Conservation (phyloP, 108 stramenopile genomes). For the Aurantiochytrium sp. region DNA sequence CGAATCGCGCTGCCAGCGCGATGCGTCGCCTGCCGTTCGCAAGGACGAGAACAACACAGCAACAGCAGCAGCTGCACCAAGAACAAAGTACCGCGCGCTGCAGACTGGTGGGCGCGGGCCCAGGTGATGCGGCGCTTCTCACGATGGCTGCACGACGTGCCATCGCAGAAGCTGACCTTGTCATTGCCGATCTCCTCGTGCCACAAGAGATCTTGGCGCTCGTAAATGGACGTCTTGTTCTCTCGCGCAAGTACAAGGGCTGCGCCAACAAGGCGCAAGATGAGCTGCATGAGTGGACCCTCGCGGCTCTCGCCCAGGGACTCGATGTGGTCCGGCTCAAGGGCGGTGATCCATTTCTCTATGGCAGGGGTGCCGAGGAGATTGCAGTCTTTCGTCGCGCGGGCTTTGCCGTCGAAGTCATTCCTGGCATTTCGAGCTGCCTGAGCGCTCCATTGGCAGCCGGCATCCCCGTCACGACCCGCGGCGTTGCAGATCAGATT, state of each 20-base stretch:
- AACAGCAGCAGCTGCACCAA: too few relatives aligned
- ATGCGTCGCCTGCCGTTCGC: too few relatives aligned
- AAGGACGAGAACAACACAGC: too few relatives aligned
- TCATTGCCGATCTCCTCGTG: slow-evolving; percentile 88
- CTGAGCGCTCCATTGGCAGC: slow-evolving; percentile 88
- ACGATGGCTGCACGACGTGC: slow-evolving; percentile 71
- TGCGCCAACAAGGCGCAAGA: slow-evolving; percentile 85
- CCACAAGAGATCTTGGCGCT: slow-evolving; percentile 69
- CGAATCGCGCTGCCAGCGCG: neutral
- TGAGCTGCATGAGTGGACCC: slow-evolving; percentile 83
- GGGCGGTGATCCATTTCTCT: slow-evolving; percentile 96
- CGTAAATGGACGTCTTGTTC: slow-evolving; percentile 62
- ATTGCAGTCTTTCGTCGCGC: slow-evolving; percentile 72
- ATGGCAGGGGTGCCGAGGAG: slow-evolving; percentile 94
- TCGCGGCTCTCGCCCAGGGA: slow-evolving; percentile 65
- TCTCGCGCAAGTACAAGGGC: slow-evolving; percentile 83
- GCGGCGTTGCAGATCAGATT: slow-evolving; percentile 83
- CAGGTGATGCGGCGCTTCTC: slow-evolving; percentile 85
- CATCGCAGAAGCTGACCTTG: slow-evolving; percentile 58
- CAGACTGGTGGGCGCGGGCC: slow-evolving; percentile 79
- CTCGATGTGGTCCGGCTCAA: slow-evolving; percentile 89
- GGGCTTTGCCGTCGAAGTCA: slow-evolving; percentile 65
- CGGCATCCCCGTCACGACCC: slow-evolving; percentile 88
- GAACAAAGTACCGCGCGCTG: neutral
- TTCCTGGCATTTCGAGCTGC: slow-evolving; percentile 74